These are phyloP conservation scores for Dactylellina sp. DNA, from an alignment of 2,329 filamentous ascomycete genomes.

Conservation along the genomic window DNA sequence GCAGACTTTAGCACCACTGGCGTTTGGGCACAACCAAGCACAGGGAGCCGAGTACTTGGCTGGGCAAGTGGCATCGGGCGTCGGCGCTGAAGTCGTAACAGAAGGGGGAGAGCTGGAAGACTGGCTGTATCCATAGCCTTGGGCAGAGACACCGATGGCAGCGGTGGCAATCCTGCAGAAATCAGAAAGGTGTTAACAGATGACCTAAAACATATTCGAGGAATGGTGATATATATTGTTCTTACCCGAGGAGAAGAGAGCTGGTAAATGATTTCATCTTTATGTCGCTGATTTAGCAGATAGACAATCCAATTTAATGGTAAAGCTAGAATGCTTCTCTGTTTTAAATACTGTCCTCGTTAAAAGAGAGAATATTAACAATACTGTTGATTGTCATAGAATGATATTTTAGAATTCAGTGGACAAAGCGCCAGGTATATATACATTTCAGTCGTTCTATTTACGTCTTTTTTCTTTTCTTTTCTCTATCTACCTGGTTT, in stretches of 20 bases:
- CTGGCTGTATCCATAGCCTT: slow-evolving; percentile 8
- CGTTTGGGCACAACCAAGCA: slow-evolving; percentile 14
- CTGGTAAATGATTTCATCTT: slow-evolving; percentile 29
- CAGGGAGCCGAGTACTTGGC: slow-evolving; percentile 13
- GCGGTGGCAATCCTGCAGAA: slow-evolving; percentile 1
- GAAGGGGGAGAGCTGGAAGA: background rate
- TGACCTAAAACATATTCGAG: background rate
- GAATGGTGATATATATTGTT: background rate
- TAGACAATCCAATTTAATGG: background rate
- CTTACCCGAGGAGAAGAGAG: slow-evolving; percentile 19
- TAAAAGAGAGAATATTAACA: background rate
- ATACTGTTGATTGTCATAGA: too few relatives aligned
- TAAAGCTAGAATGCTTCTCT: background rate
- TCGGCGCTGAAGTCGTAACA: slow-evolving; percentile 3
- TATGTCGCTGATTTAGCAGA: too few relatives aligned
- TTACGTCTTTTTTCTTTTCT: background rate
- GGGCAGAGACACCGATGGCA: slow-evolving; percentile 12
- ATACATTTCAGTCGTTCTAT: background rate
- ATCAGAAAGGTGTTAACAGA: background rate
- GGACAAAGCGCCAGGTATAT: too few relatives aligned
- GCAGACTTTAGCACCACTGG: slow-evolving; percentile 13
- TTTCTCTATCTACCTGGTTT: background rate
- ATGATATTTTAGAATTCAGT: too few relatives aligned
- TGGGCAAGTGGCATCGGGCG: slow-evolving; percentile 1
- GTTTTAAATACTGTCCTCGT: background rate